These are phyloP conservation scores for Rhododendron henanense DNA, from an alignment of 148 eudicot species.

Conservation along the genomic window DNA sequence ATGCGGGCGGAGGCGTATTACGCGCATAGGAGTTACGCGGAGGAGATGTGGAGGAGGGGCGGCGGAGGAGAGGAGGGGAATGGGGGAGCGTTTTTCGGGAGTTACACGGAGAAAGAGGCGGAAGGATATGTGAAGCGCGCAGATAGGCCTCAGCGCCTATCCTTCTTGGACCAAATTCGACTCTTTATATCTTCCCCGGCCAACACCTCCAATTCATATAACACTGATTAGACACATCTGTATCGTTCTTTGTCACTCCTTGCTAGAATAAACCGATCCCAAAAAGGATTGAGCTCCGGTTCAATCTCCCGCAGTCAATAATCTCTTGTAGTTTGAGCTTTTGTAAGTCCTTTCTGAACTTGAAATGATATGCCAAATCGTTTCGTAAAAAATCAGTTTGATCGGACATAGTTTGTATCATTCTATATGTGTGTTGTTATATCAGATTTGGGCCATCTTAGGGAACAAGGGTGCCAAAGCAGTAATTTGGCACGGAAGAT, in stretches of 20 bases:
- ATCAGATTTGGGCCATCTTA: neutral
- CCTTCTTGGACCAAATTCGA: constrained; percentile 42
- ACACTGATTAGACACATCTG: neutral
- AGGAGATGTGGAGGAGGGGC: constrained; percentile 20
- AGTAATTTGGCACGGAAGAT: no score
- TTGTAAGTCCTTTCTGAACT: neutral
- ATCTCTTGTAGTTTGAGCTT: neutral
- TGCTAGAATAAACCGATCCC: neutral
- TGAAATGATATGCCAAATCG: neutral
- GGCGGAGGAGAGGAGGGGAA: constrained; percentile 20
- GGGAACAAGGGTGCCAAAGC: no score
- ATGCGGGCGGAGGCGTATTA: constrained; percentile 48
- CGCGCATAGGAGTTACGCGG: constrained; percentile 48
- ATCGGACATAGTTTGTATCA: neutral
- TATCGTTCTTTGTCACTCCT: neutral
- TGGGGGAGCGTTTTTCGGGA: constrained; percentile 10
- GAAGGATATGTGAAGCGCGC: constrained; percentile 37
- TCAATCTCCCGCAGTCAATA: neutral
- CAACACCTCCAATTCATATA: neutral
- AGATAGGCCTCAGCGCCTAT: constrained; percentile 39
- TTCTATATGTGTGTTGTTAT: neutral
- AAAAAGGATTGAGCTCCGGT: neutral
- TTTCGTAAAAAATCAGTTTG: neutral
- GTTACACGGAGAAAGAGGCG: constrained; percentile 32
- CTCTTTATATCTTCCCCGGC: constrained; percentile 18